Evolutionary conservation across 768 basidiomycete genomes (phyloP).

Genomic region (Boletus rex-veris): DNA sequence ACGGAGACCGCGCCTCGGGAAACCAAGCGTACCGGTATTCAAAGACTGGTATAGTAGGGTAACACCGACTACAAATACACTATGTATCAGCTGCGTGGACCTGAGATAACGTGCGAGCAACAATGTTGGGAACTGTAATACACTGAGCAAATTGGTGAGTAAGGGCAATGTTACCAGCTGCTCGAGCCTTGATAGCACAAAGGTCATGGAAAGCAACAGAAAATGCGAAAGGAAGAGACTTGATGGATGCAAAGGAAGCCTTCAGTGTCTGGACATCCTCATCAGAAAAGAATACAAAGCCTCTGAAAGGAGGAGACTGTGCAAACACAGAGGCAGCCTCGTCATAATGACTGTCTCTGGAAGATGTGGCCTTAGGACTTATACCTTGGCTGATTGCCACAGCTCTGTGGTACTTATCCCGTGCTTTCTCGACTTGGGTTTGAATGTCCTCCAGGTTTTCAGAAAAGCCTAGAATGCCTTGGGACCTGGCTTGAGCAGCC

Average conservation of each 20-base stretch:
- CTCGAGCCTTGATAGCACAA: slow-evolving; percentile 53
- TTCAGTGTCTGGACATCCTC: slow-evolving; percentile 40
- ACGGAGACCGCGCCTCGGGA: neutral
- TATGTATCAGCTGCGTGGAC: neutral
- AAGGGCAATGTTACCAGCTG: slow-evolving; percentile 25
- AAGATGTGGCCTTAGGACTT: neutral
- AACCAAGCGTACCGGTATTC: neutral
- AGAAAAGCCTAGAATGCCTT: slow-evolving; percentile 15
- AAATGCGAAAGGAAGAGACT: slow-evolving; percentile 44
- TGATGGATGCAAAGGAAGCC: slow-evolving; percentile 53
- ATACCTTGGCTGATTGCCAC: neutral
- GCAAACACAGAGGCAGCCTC: slow-evolving; percentile 28
- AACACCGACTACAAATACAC: neutral
- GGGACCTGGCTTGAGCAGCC: neutral
- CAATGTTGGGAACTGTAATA: slow-evolving; percentile 17
- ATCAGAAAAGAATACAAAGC: slow-evolving; percentile 18
- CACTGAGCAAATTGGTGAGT: slow-evolving; percentile 24
- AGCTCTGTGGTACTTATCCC: slow-evolving; percentile 15
- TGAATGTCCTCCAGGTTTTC: slow-evolving; percentile 41
- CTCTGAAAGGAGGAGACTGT: slow-evolving; percentile 25
- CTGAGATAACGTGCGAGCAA: slow-evolving; percentile 22
- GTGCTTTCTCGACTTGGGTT: slow-evolving; percentile 34
- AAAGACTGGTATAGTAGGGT: too few relatives aligned
- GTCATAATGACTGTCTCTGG: slow-evolving; percentile 4
- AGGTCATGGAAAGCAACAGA: slow-evolving; percentile 50